Evolutionary conservation across 1,139 yeast species (phyloP).

Genomic region (Neolecta irregularis): DNA sequence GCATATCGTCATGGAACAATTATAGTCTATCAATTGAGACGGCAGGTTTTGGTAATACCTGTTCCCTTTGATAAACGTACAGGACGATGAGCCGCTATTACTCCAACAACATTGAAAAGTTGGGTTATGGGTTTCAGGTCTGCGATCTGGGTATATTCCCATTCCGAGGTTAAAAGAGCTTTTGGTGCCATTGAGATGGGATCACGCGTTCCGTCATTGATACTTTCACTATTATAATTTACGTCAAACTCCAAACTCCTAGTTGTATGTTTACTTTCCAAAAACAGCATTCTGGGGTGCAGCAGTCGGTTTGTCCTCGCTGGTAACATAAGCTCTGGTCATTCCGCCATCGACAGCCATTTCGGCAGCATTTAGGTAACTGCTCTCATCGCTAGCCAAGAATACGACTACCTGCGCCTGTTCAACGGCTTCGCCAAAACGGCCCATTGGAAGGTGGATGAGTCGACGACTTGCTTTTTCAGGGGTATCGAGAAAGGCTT

Average conservation of each 20-base stretch:
- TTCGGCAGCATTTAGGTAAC: constrained; percentile 74
- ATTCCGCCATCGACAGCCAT: constrained; percentile 73
- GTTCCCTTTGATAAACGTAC: constrained; percentile 1
- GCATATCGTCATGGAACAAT: constrained; percentile 4
- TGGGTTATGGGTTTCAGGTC: too few species aligned
- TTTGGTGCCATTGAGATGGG: too few species aligned
- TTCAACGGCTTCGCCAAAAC: constrained; percentile 45
- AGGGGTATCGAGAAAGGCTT: constrained; percentile 32
- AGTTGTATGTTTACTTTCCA: too few species aligned
- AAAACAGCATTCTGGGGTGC: too few species aligned
- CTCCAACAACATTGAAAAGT: constrained; percentile 1
- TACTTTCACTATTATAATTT: too few species aligned
- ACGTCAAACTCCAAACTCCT: too few species aligned
- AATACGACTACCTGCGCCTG: constrained; percentile 72
- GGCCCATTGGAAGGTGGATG: constrained; percentile 33
- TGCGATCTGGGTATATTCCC: too few species aligned
- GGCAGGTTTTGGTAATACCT: not conserved
- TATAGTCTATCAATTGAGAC: not conserved
- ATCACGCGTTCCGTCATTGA: too few species aligned
- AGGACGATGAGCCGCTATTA: not conserved
- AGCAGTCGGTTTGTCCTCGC: too few species aligned
- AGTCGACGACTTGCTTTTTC: constrained; percentile 28
- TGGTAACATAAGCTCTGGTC: too few species aligned
- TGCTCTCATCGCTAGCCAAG: constrained; percentile 62
- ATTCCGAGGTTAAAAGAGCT: too few species aligned